Evolutionary conservation across 108 stramenopile genomes (phyloP).

Genomic region (Seminavis robusta): DNA sequence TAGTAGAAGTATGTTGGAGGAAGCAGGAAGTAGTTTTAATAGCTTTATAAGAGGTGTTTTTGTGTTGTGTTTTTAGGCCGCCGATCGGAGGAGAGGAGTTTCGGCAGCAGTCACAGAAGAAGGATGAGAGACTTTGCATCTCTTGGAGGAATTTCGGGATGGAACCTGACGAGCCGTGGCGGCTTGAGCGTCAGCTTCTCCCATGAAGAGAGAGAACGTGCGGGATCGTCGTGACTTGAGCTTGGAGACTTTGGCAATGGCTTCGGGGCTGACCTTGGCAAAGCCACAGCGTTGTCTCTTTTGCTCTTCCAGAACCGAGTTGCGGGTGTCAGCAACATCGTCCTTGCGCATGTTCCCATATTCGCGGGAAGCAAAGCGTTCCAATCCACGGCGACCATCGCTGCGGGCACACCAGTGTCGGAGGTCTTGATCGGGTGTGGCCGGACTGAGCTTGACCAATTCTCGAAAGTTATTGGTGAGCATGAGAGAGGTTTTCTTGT

Average conservation of each 20-base stretch:
- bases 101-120: no score
- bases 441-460: not conserved
- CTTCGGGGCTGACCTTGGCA: not conserved
- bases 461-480: not conserved
- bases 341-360: not conserved
- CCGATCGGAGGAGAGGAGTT: no score
- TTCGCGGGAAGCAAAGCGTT: conserved; percentile 3
- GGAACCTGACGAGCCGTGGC: no score
- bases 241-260: not conserved
- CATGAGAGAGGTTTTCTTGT: not conserved
- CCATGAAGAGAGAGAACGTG: not conserved
- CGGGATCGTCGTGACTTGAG: not conserved
- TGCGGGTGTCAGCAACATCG: not conserved
- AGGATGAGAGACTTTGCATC: no score
- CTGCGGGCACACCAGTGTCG: not conserved
- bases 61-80: no score
- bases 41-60: no score
- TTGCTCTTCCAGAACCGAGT: not conserved
- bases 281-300: not conserved
- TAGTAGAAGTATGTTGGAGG: no score
- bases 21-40: no score
- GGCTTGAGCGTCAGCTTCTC: conserved; percentile 6
- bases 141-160: no score
- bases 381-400: conserved; percentile 3
- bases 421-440: conserved; percentile 5